phyloP scores from a whole-genome alignment of 805 yeast genomes.

The Pichia cephalocereana region DNA sequence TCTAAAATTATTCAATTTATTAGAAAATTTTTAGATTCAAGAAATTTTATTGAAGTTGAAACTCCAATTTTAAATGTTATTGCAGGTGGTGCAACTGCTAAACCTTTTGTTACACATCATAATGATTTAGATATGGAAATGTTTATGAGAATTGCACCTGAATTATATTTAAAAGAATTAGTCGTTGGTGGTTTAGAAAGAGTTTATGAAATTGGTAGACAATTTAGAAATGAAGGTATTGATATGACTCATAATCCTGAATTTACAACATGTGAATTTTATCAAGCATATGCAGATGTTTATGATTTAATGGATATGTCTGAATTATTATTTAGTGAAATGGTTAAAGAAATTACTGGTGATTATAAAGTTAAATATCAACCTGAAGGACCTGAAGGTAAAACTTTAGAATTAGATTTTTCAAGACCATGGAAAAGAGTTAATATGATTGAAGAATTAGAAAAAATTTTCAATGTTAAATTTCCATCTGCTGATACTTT shows the following conservation, averaged over 20 bases:
- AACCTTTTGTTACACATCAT: slow-evolving; percentile 95
- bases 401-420: slow-evolving; percentile 75
- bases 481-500: slow-evolving; percentile 95
- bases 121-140: slow-evolving; percentile 93
- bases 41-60: slow-evolving; percentile 92
- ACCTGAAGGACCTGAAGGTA: slow-evolving; percentile 87
- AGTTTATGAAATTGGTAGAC: slow-evolving; percentile 98
- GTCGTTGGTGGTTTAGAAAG: slow-evolving; percentile 98
- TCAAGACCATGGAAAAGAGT: slow-evolving; percentile 98
- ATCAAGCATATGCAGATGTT: slow-evolving; percentile 96
- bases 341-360: slow-evolving; percentile 95
- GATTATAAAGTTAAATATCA: slow-evolving; percentile 78
- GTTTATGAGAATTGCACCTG: slow-evolving; percentile 98
- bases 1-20: slow-evolving; percentile 84
- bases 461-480: slow-evolving; percentile 72
- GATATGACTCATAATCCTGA: slow-evolving; percentile 99
- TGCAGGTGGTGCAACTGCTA: slow-evolving; percentile 99
- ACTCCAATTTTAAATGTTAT: slow-evolving; percentile 98
- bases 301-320: slow-evolving; percentile 94
- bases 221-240: slow-evolving; percentile 97
- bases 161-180: slow-evolving; percentile 88
- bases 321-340: slow-evolving; percentile 86
- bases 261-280: slow-evolving; percentile 97
- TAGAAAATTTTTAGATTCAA: slow-evolving; percentile 75
- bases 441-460: slow-evolving; percentile 94